Evolutionary conservation across 1,139 yeast genomes (phyloP), one percentile per base, ranked within the genome.

Genomic region (Scheffersomyces cryptocercus): DNA sequence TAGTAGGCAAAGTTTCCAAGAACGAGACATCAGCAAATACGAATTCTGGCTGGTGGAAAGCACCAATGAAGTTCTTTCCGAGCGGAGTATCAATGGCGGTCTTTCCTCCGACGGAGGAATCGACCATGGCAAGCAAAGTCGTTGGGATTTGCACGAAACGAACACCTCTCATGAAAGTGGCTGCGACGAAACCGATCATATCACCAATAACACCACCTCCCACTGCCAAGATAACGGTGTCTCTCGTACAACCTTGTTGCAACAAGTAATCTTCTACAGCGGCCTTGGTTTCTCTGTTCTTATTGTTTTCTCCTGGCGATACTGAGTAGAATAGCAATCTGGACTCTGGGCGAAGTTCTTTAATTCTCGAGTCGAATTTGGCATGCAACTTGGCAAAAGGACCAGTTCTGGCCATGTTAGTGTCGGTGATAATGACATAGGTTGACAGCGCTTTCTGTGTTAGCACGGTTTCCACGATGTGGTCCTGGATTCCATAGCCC

Each of bases 171-270:
- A 95, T 95, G 65, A 93, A 95, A 4, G 99, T 93, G 28, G 99
- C 95, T 14, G 99, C 99, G 39, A 93, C 98, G 63, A 84, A 95
- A 4, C 99, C 99, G 56, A 93, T 88, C 99, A 95, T 93, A 62
- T 95, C 99, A 45, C 99, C 99, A 67, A 95, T 91, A 42, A 95
- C 95, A 55, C 99, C 99, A 51, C 99, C 99, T 47, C 99, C 99
- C 48, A 95, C 82, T 4, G 99, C 99, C 45, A 95, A 68, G 46
- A 95, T 84, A 24, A 95, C 91, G 3, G 98, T 90, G 62, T 95
- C 99, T 67, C 99, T 81, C 26, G 98, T 93, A 67, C 99, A 95
- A 24, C 96, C 96, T 58, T 88, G 71, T n/a, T 70, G 61, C 52
- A 95, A 77, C 61, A 95, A 71, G 67, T 79, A 93, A 68, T 95